Base-by-base conservation (phyloP, 352 stramenopile species). In the Phytophthora pinifolia region DNA sequence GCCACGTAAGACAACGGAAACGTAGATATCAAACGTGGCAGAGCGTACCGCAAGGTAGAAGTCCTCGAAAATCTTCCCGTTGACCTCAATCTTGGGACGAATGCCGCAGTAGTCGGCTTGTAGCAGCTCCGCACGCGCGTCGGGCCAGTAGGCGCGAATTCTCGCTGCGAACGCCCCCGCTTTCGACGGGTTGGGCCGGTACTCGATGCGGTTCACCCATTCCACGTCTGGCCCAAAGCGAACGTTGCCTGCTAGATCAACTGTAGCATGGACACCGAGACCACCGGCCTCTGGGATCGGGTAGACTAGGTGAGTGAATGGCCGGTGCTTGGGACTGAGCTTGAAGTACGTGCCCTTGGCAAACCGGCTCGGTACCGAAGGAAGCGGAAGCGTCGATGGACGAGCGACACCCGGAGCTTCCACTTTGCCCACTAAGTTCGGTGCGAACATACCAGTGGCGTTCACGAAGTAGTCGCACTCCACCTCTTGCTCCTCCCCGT, bases 311-410 rank as follows among this genome's bases (percentile, higher is more conserved):
- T 88, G 84, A 18, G 80, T 79, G 48, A 91, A 93, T 0, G 84
- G 84, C 15, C 64, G 62, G 6, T 71, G 58, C 34, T 63, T 77
- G 6, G 64, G 50, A 20, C 63, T 59, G 10, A 96, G 72, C 37
- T 86, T 89, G 68, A 98, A 99, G 72, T 99, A 99, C 32, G 94
- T 98, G 10, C 96, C 96, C 65, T 98, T 98, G 13, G 94, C 93
- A 59, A 97, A 98, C 38, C 76, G 79, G 56, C 79, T 38, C 8
- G 77, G 59, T 33, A 96, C 44, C 10, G 36, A 56, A 4, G 77
- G 77, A 18, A 59, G 25, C 3, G 33, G 35, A 32, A 25, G 31
- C 4, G 27, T 12, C 25, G 27, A 45, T 15, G 25, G 34, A 18
- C 30, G 35, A 14, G 47, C 14, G 13, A 54, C 9, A 13, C 35